phyloP scores from a whole-genome alignment of 2,329 filamentous ascomycete species.

The Ophiocordyceps polyrhachis-furcata region DNA sequence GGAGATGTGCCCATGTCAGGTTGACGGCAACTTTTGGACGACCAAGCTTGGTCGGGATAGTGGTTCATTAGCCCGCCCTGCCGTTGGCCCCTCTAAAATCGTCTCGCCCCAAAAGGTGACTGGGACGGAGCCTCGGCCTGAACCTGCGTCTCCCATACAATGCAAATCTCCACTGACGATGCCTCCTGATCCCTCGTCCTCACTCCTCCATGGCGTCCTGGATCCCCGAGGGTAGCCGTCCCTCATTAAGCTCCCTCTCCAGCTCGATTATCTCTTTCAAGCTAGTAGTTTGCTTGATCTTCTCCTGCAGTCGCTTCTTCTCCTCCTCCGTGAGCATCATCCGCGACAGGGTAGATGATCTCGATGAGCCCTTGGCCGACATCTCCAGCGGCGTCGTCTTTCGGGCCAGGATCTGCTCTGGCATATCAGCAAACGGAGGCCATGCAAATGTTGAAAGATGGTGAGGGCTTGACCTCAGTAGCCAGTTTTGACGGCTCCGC shows the following conservation, averaged over 20 bases:
- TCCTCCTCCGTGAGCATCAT: conserved; percentile 80
- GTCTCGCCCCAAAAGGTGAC: too few species aligned
- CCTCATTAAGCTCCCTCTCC: conserved; percentile 85
- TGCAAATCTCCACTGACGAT: too few species aligned
- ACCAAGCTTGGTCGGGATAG: too few species aligned
- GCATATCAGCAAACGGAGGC: background rate
- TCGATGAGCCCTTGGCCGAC: conserved; percentile 24
- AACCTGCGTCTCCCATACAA: too few species aligned
- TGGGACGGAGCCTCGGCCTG: too few species aligned
- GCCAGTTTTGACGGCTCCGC: conserved; percentile 68
- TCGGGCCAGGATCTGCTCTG: conserved; percentile 54
- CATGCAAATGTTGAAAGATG: background rate
- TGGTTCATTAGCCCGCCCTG: too few species aligned
- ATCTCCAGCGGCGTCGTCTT: conserved; percentile 60
- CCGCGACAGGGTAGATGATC: conserved; percentile 46
- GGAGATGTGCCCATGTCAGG: conserved; percentile 42
- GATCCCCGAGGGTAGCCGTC: conserved; percentile 57
- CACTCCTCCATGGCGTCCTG: conserved; percentile 44
- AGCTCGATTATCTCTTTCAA: conserved; percentile 76
- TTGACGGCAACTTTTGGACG: conserved; percentile 9
- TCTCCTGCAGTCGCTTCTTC: conserved; percentile 64
- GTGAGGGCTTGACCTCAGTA: conserved; percentile 28
- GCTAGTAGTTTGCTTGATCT: conserved; percentile 77
- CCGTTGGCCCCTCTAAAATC: too few species aligned
- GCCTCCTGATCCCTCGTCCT: background rate